These are phyloP conservation scores for Cystobasidiaceae sp. DNA, from an alignment of 1,284 basidiomycete genomes.

Conservation along the genomic window DNA sequence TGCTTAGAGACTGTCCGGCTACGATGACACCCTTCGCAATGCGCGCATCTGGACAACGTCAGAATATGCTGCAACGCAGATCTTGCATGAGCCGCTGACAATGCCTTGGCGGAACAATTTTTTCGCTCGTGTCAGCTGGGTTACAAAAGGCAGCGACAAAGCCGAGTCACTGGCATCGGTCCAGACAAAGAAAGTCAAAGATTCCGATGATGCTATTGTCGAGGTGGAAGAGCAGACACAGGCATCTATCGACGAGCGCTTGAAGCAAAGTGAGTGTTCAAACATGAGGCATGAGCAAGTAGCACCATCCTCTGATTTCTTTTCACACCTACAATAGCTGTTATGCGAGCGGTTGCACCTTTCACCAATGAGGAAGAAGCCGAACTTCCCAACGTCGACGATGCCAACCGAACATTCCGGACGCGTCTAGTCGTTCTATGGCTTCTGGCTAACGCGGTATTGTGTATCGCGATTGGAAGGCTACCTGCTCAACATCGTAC, in stretches of 20 bases:
- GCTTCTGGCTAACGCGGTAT: conserved; percentile 71
- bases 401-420: conserved; percentile 84
- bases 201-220: conserved; percentile 25
- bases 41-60: too few species aligned
- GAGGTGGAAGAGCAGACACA: conserved; percentile 28
- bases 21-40: too few species aligned
- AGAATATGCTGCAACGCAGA: too few species aligned
- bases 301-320: too few species aligned
- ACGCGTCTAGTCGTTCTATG: conserved; percentile 70
- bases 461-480: conserved; percentile 28
- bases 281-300: too few species aligned
- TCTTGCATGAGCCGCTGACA: too few species aligned
- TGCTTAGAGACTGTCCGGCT: too few species aligned
- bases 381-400: conserved; percentile 81
- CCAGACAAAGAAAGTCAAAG: conserved; percentile 17
- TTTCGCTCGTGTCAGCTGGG: too few species aligned
- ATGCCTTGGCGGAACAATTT: too few species aligned
- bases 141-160: conserved; percentile 87
- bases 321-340: conserved; percentile 68
- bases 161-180: conserved; percentile 19
- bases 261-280: conserved; percentile 22
- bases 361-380: conserved; percentile 61
- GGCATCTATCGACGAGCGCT: conserved; percentile 26
- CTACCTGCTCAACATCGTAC: conserved; percentile 11
- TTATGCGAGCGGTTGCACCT: conserved; percentile 83